Conservation (phyloP, 2,329 filamentous ascomycete genomes). For the Exophiala sp. region DNA sequence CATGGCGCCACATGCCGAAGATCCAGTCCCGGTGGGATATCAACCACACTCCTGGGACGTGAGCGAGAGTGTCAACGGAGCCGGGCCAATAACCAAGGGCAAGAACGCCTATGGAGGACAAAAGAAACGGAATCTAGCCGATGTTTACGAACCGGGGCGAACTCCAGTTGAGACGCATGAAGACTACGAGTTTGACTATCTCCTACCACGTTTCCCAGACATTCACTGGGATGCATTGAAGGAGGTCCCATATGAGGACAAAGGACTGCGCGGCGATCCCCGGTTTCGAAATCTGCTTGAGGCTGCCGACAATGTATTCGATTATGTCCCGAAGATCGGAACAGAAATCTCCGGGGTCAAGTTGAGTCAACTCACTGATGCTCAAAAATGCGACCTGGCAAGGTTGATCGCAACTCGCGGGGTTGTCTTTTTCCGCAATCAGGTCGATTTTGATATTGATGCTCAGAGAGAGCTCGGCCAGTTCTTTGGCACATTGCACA, state of each 20-base stretch:
- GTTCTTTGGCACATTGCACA: slow-evolving; percentile 55
- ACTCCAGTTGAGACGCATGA: slow-evolving; percentile 42
- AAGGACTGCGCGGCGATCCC: slow-evolving; percentile 50
- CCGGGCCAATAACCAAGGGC: background rate
- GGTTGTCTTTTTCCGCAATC: slow-evolving; percentile 63
- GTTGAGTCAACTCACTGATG: slow-evolving; percentile 48
- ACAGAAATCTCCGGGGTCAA: slow-evolving; percentile 43
- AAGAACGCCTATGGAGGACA: background rate
- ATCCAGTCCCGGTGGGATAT: slow-evolving; percentile 7
- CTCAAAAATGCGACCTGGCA: slow-evolving; percentile 60
- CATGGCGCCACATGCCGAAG: slow-evolving; percentile 20
- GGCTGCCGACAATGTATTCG: slow-evolving; percentile 50
- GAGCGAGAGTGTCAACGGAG: background rate
- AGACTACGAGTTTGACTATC: slow-evolving; percentile 48
- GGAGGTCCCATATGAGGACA: slow-evolving; percentile 48
- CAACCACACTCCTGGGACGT: background rate
- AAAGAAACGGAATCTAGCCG: slow-evolving; percentile 1
- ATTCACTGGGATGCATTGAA: slow-evolving; percentile 48
- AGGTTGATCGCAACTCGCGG: slow-evolving; percentile 63
- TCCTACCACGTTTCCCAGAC: slow-evolving; percentile 50
- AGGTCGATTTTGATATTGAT: slow-evolving; percentile 46
- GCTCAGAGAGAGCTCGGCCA: slow-evolving; percentile 60
- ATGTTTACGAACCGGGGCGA: slow-evolving; percentile 44
- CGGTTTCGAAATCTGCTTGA: slow-evolving; percentile 50
- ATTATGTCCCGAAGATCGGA: slow-evolving; percentile 36